phyloP scores from a whole-genome alignment of 805 yeast genomes.

The Saccharomycopsis selenospora region DNA sequence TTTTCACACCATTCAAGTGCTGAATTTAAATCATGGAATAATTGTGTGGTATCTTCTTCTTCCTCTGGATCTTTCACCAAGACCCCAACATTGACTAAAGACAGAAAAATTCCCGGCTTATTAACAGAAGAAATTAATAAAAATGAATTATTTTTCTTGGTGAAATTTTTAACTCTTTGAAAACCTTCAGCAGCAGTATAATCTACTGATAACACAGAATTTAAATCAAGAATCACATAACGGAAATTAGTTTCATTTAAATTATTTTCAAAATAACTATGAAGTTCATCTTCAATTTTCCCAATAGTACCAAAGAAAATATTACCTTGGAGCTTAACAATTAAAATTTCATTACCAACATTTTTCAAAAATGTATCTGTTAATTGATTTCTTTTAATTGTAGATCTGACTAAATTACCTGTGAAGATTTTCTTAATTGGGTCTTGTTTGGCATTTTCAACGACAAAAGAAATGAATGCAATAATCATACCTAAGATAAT shows the following conservation, averaged over 20 bases:
- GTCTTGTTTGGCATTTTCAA: conserved; percentile 79
- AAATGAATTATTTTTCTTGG: conserved; percentile 60
- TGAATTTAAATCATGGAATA: conserved; percentile 73
- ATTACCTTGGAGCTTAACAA: conserved; percentile 80
- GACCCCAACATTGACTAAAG: conserved; percentile 71
- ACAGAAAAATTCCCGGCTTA: conserved; percentile 55
- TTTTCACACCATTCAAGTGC: conserved; percentile 98
- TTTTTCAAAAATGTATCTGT: conserved; percentile 78
- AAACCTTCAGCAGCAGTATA: conserved; percentile 96
- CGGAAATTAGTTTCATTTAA: conserved; percentile 40
- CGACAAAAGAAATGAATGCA: conserved; percentile 93
- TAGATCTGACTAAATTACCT: conserved; percentile 84
- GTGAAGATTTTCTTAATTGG: conserved; percentile 77
- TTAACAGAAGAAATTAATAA: conserved; percentile 73
- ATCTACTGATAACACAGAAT: conserved; percentile 71
- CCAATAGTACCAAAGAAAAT: conserved; percentile 94
- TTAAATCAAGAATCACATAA: conserved; percentile 78
- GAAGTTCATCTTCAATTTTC: conserved; percentile 71
- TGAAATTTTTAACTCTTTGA: conserved; percentile 72
- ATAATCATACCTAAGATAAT: conserved; percentile 82
- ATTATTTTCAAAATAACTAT: conserved; percentile 47
- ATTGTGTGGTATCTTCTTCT: conserved; percentile 37
- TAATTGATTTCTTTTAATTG: conserved; percentile 83
- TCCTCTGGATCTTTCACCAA: conserved; percentile 33
- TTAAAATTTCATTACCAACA: conserved; percentile 86